phyloP scores from a whole-genome alignment of 192 early-diverging fungal genomes.

The Mortierella antarctica region DNA sequence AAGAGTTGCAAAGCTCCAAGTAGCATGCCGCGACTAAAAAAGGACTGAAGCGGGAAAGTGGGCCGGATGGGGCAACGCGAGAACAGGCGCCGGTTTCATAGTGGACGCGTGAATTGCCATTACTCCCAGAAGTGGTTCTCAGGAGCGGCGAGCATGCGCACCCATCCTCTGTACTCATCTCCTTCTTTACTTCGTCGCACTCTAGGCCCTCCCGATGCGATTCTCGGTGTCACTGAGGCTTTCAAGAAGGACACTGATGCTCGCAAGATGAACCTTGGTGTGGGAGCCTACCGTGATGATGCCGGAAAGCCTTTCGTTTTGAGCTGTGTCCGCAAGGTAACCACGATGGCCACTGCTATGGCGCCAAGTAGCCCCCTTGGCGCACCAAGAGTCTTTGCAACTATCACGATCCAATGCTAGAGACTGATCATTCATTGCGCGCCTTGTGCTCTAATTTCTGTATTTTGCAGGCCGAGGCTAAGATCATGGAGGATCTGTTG shows the following conservation, averaged over 20 bases:
- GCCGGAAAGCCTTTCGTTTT: slow-evolving; percentile 93
- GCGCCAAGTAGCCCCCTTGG: too few relatives aligned
- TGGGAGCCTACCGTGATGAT: slow-evolving; percentile 98
- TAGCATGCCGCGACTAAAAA: too few relatives aligned
- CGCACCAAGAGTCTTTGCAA: too few relatives aligned
- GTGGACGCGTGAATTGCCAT: too few relatives aligned
- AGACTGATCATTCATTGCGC: background rate
- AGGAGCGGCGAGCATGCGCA: too few relatives aligned
- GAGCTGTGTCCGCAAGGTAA: slow-evolving; percentile 84
- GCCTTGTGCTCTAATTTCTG: background rate
- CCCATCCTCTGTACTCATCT: background rate
- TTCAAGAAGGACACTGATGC: slow-evolving; percentile 92
- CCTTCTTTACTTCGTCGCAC: background rate
- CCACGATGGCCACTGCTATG: too few relatives aligned
- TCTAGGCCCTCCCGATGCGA: slow-evolving; percentile 80
- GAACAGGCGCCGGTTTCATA: background rate
- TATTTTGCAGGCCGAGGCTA: slow-evolving; percentile 77
- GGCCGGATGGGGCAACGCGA: background rate
- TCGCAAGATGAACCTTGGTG: slow-evolving; percentile 98
- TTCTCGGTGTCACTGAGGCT: slow-evolving; percentile 91
- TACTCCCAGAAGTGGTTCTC: too few relatives aligned
- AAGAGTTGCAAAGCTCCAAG: too few relatives aligned
- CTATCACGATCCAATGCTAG: background rate
- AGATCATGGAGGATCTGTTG: slow-evolving; percentile 70
- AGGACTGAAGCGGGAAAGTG: too few relatives aligned